Conservation (phyloP, 352 stramenopile genomes). For the Pythium brachiatum region DNA sequence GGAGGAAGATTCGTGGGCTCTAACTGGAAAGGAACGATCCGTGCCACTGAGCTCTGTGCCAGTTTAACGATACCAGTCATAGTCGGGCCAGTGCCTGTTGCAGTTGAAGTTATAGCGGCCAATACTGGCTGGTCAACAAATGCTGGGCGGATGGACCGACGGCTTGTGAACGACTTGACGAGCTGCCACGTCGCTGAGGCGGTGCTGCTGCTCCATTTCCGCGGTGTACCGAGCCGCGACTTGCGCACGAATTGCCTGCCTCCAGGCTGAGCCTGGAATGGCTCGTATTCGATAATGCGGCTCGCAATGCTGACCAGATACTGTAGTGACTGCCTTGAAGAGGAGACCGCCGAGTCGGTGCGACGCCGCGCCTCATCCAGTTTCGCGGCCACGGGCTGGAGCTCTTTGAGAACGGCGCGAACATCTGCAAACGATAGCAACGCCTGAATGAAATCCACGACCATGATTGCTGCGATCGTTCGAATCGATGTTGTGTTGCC, state of each 20-base stretch:
- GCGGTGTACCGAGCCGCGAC: too few relatives aligned
- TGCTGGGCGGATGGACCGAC: too few relatives aligned
- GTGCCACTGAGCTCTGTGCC: too few relatives aligned
- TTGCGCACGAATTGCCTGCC: too few relatives aligned
- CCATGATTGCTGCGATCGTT: constrained; percentile 13
- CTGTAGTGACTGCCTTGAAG: background rate
- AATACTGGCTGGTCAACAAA: too few relatives aligned
- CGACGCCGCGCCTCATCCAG: background rate
- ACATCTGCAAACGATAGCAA: constrained; percentile 14
- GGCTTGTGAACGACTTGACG: too few relatives aligned
- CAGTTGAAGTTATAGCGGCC: too few relatives aligned
- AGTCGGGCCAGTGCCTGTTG: too few relatives aligned
- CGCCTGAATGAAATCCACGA: constrained; percentile 14
- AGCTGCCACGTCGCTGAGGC: too few relatives aligned
- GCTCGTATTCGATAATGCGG: background rate
- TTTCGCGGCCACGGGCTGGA: background rate
- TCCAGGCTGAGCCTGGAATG: background rate
- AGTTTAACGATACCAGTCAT: too few relatives aligned
- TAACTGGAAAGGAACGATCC: too few relatives aligned
- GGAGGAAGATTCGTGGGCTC: background rate
- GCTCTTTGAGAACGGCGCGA: background rate
- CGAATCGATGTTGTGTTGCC: constrained; percentile 6
- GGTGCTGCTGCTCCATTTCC: too few relatives aligned
- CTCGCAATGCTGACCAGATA: background rate
- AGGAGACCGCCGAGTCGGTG: background rate